Conservation (phyloP, 1,139 yeast species). For the Debaryomycetaceae sp. region DNA sequence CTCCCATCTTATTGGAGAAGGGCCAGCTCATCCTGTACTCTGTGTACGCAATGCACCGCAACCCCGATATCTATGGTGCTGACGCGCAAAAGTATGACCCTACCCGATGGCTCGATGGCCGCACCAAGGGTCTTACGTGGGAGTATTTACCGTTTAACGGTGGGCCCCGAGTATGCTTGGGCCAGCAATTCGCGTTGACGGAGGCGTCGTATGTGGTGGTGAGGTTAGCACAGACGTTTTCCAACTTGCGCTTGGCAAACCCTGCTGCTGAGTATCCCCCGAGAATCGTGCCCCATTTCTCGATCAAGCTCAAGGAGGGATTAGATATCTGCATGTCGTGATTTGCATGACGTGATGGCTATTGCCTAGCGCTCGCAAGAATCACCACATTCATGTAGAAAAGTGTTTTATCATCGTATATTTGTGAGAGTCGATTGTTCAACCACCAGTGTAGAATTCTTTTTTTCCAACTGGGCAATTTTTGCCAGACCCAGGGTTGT, state of each 20-base stretch:
- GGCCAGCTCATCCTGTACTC: constrained; percentile 34
- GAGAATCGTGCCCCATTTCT: too few species aligned
- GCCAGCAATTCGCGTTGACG: constrained; percentile 49
- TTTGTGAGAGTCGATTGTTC: too few species aligned
- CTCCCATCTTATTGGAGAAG: constrained; percentile 36
- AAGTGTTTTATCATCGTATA: too few species aligned
- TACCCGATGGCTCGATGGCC: constrained; percentile 38
- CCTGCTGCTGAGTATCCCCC: constrained; percentile 20
- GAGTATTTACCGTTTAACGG: constrained; percentile 47
- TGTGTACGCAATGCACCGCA: constrained; percentile 39
- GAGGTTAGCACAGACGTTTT: constrained; percentile 20
- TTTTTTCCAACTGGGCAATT: too few species aligned
- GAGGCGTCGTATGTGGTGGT: constrained; percentile 39
- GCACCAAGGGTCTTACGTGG: constrained; percentile 32
- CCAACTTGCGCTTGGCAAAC: constrained; percentile 4
- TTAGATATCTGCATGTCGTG: too few species aligned
- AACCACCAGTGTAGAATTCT: too few species aligned
- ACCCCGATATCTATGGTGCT: constrained; percentile 33
- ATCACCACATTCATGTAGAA: too few species aligned
- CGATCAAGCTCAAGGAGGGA: too few species aligned
- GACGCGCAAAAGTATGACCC: constrained; percentile 38
- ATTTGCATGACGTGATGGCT: too few species aligned
- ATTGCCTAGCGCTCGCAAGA: too few species aligned
- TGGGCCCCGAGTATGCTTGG: constrained; percentile 51
- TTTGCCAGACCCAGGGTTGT: too few species aligned